Conservation (phyloP, 352 stramenopile genomes). For the Porosira glacialis region DNA sequence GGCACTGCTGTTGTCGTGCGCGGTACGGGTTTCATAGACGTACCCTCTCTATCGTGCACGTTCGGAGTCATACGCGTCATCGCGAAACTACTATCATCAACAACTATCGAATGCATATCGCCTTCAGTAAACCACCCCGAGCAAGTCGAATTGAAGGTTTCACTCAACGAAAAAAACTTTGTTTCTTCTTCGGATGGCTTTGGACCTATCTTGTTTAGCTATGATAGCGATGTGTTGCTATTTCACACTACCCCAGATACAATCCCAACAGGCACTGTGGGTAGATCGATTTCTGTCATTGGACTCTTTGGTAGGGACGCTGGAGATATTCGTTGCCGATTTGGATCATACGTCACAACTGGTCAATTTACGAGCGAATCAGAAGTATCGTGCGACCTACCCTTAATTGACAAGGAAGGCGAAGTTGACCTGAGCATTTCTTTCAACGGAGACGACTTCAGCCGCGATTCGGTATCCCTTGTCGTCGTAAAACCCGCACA, state of each 20-base stretch:
- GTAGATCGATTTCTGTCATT: conserved; percentile 32
- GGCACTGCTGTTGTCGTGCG: conserved; percentile 54
- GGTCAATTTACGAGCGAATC: conserved; percentile 20
- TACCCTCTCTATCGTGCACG: conserved; percentile 47
- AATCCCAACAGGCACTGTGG: conserved; percentile 18
- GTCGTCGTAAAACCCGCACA: conserved; percentile 68
- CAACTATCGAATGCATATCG: conserved; percentile 42
- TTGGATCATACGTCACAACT: no score
- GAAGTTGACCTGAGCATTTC: conserved; percentile 37
- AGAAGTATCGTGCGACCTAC: conserved; percentile 46
- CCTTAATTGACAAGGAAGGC: conserved; percentile 18
- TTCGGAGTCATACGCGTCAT: conserved; percentile 44
- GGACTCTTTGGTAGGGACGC: conserved; percentile 53
- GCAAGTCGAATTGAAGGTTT: conserved; percentile 38
- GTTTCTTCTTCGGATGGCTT: background rate
- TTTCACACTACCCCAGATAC: conserved; percentile 27
- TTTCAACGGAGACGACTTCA: conserved; percentile 81
- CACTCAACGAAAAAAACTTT: conserved; percentile 50
- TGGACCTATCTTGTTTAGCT: conserved; percentile 28
- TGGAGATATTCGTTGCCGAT: conserved; percentile 45
- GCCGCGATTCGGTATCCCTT: conserved; percentile 76
- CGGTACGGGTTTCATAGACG: conserved; percentile 55
- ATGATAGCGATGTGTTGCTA: conserved; percentile 47
- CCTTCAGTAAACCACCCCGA: conserved; percentile 22
- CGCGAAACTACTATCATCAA: conserved; percentile 38